phyloP scores from a whole-genome alignment of 2,329 filamentous ascomycete species.

The Cercospora zeina region DNA sequence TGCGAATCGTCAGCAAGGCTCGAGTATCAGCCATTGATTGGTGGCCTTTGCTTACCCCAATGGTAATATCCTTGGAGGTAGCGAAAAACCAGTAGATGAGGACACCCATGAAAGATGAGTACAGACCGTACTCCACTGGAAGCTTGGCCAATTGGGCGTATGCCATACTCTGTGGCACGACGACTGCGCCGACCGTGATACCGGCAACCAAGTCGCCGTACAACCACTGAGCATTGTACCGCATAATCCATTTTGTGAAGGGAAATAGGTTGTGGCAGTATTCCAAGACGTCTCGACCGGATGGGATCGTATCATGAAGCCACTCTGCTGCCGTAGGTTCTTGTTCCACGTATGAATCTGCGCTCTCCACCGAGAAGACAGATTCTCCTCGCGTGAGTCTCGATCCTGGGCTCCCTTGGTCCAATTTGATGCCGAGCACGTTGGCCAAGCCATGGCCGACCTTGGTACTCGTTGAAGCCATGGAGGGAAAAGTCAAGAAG shows the following conservation, averaged over 20 bases:
- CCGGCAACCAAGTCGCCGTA: conserved; percentile 86
- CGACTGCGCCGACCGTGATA: conserved; percentile 72
- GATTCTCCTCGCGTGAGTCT: conserved; percentile 76
- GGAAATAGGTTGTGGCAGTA: conserved; percentile 80
- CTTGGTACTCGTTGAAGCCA: conserved; percentile 52
- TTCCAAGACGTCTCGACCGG: conserved; percentile 51
- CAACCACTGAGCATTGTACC: conserved; percentile 89
- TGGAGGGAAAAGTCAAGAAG: conserved; percentile 20
- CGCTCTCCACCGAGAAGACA: conserved; percentile 69
- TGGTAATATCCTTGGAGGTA: conserved; percentile 97
- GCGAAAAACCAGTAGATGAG: conserved; percentile 97
- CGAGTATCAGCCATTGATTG: neutral
- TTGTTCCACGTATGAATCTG: conserved; percentile 78
- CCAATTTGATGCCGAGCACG: conserved; percentile 76
- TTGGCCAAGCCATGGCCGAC: conserved; percentile 75
- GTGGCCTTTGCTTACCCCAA: conserved; percentile 66
- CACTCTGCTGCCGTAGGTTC: conserved; percentile 75
- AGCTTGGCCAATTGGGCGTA: conserved; percentile 83
- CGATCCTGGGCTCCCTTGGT: conserved; percentile 57
- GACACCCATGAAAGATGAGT: conserved; percentile 95
- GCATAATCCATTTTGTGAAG: conserved; percentile 81
- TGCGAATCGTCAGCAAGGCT: conserved; percentile 40
- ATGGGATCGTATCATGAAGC: conserved; percentile 65
- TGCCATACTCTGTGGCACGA: conserved; percentile 96
- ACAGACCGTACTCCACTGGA: conserved; percentile 80